A percentile compares a stretch with the other conserved stretches of the same genome.
Conservation (phyloP, 768 basidiomycete species). For the Paxillus involutus region DNA sequence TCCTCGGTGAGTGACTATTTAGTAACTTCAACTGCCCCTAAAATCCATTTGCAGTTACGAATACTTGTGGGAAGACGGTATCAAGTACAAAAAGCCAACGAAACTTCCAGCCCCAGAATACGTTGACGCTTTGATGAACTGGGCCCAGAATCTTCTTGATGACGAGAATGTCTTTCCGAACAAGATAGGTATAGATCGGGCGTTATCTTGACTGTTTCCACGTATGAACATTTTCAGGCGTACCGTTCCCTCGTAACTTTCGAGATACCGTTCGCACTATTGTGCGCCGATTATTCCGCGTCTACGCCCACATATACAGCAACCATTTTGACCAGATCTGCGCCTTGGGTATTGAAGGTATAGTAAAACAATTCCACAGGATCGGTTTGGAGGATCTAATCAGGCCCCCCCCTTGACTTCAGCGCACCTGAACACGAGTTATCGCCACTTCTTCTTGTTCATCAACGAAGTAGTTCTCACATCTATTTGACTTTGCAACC, state of each 20-base stretch:
- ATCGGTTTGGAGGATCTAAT: background rate
- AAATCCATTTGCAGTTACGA: constrained; percentile 64
- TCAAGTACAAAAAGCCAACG: constrained; percentile 85
- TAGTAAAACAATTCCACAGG: constrained; percentile 4
- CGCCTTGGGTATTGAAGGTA: constrained; percentile 97
- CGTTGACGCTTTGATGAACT: constrained; percentile 98
- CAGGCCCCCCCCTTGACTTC: background rate
- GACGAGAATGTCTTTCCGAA: constrained; percentile 93
- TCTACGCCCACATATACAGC: constrained; percentile 98
- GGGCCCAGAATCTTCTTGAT: constrained; percentile 91
- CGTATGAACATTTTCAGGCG: constrained; percentile 48
- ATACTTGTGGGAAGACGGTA: constrained; percentile 93
- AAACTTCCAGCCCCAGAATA: constrained; percentile 95
- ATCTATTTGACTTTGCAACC: background rate
- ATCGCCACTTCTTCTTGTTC: constrained; percentile 97
- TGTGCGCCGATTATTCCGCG: constrained; percentile 88
- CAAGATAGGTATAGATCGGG: constrained; percentile 69
- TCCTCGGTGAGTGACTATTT: constrained; percentile 60
- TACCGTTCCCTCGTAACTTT: constrained; percentile 89
- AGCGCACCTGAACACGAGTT: constrained; percentile 99
- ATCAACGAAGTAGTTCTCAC: constrained; percentile 78
- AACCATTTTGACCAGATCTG: constrained; percentile 99
- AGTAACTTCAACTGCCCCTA: background rate
- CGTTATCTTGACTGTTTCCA: background rate
- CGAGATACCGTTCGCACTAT: constrained; percentile 90